A percentile compares a stretch with the other conserved stretches of the same genome.
Evolutionary conservation across 2,329 filamentous ascomycete genomes (phyloP).

Genomic region (Calonectria pauciramosa): DNA sequence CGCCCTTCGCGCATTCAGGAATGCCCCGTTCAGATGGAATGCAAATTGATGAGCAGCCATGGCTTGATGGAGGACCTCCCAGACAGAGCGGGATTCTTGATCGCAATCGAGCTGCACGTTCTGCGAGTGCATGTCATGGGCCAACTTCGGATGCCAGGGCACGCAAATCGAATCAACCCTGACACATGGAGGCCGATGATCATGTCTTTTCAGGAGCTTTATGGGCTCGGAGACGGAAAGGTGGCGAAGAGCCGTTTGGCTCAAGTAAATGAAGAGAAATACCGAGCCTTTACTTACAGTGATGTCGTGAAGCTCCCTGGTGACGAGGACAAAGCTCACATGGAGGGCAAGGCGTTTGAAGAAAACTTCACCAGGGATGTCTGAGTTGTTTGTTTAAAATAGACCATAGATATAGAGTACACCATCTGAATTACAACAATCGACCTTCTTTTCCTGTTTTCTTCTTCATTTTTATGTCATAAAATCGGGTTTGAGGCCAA

Average conservation of each 20-base stretch:
- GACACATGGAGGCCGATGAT: conserved; percentile 60
- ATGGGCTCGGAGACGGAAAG: conserved; percentile 48
- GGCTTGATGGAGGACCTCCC: conserved; percentile 51
- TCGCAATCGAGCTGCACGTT: conserved; percentile 29
- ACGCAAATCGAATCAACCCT: conserved; percentile 56
- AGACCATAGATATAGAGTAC: background rate
- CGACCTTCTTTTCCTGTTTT: background rate
- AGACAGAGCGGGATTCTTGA: background rate
- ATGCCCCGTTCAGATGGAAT: conserved; percentile 60
- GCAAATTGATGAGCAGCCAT: conserved; percentile 50
- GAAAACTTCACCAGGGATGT: background rate
- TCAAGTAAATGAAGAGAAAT: conserved; percentile 6
- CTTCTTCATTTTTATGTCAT: background rate
- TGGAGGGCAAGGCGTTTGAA: background rate
- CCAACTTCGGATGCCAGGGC: conserved; percentile 51
- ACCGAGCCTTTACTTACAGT: background rate
- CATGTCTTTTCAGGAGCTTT: conserved; percentile 60
- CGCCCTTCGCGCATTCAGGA: conserved; percentile 52
- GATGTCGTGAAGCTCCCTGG: background rate
- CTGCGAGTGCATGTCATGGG: conserved; percentile 51
- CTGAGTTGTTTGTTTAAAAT: background rate
- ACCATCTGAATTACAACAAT: background rate
- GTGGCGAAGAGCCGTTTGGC: background rate
- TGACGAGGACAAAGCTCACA: background rate
- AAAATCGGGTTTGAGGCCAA: background rate